phyloP scores from a whole-genome alignment of 2,329 filamentous ascomycete genomes.

The Cryphonectria radicalis region DNA sequence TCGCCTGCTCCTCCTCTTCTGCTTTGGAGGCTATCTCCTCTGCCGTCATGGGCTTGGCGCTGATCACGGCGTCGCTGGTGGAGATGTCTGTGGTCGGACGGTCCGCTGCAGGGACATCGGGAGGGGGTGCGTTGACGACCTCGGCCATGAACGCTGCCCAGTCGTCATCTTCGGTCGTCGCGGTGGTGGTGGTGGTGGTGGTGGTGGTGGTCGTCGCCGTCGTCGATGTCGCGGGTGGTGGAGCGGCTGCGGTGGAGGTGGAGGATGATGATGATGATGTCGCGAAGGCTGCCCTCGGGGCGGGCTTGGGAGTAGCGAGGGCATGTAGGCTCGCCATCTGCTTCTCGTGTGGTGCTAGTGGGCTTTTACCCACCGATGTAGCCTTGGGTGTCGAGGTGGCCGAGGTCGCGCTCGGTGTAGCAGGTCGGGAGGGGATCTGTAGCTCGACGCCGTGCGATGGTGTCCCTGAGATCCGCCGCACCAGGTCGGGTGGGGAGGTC shows the following conservation, averaged over 20 bases:
- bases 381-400: slow-evolving; percentile 49
- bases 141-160: slow-evolving; percentile 90
- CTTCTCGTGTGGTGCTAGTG: slow-evolving; percentile 41
- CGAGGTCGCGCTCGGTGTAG: slow-evolving; percentile 55
- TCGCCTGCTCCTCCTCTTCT: slow-evolving; percentile 54
- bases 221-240: slow-evolving; percentile 30
- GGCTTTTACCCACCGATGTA: slow-evolving; percentile 43
- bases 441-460: slow-evolving; percentile 62
- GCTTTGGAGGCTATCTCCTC: slow-evolving; percentile 61
- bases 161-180: slow-evolving; percentile 69
- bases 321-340: neutral
- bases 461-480: slow-evolving; percentile 55
- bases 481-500: slow-evolving; percentile 47
- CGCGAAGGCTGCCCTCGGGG: slow-evolving; percentile 22
- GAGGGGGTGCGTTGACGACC: slow-evolving; percentile 56
- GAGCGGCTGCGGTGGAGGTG: slow-evolving; percentile 15
- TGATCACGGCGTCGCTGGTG: slow-evolving; percentile 62
- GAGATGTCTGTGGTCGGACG: slow-evolving; percentile 28
- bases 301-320: neutral
- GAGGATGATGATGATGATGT: slow-evolving; percentile 4
- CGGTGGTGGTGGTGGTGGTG: too few relatives aligned
- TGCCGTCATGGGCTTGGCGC: slow-evolving; percentile 68
- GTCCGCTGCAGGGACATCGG: slow-evolving; percentile 37
- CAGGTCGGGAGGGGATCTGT: slow-evolving; percentile 66
- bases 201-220: slow-evolving; percentile 29